phyloP scores from a whole-genome alignment of 495 filamentous ascomycete genomes.

The Aspergillus cristatus region DNA sequence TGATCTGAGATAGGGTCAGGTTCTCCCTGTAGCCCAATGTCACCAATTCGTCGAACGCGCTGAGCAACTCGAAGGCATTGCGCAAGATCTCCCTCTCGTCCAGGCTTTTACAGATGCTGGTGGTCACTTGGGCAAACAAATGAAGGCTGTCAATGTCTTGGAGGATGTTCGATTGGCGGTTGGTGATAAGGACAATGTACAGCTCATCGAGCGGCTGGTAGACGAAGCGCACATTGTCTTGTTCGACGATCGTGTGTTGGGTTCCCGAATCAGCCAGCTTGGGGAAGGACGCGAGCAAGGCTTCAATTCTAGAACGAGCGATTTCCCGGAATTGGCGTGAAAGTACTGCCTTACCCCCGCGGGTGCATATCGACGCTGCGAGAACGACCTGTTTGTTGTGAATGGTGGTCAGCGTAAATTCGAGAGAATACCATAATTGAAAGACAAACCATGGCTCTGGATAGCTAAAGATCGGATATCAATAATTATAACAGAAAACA shows the following conservation, averaged over 20 bases:
- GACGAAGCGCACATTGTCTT: constrained; percentile 98
- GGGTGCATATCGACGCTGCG: constrained; percentile 96
- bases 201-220: constrained; percentile 98
- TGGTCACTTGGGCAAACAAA: constrained; percentile 92
- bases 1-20: constrained; percentile 87
- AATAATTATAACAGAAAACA: neutral
- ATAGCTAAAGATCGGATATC: neutral
- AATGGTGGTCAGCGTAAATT: constrained; percentile 14
- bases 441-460: constrained; percentile 19
- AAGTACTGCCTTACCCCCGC: constrained; percentile 93
- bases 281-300: constrained; percentile 89
- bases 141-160: constrained; percentile 98
- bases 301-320: constrained; percentile 90
- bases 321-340: constrained; percentile 96
- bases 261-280: constrained; percentile 91
- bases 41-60: constrained; percentile 93
- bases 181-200: constrained; percentile 99
- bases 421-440: constrained; percentile 6
- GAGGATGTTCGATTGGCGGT: constrained; percentile 96
- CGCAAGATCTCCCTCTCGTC: constrained; percentile 90
- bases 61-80: constrained; percentile 92
- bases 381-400: constrained; percentile 70
- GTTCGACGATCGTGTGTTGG: constrained; percentile 95
- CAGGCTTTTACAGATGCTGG: constrained; percentile 88
- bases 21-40: constrained; percentile 94